Conservation (phyloP, 2,329 filamentous ascomycete genomes). For the Macrophomina pseudophaseolina region DNA sequence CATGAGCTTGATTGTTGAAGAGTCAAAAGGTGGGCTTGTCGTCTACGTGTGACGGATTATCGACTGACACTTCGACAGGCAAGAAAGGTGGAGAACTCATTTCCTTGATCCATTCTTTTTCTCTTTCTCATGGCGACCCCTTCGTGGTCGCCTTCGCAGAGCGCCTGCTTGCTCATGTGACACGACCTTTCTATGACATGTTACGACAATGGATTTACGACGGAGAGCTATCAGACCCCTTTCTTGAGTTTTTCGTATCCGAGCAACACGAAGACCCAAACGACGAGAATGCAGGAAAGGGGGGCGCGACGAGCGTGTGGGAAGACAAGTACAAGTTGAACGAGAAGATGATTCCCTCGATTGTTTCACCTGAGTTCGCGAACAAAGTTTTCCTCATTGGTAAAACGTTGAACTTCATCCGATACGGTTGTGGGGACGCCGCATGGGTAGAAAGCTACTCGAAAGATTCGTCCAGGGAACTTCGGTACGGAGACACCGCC, state of each 20-base stretch:
- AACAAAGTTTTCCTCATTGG: slow-evolving; percentile 97
- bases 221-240: slow-evolving; percentile 95
- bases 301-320: slow-evolving; percentile 87
- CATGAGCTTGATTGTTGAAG: slow-evolving; percentile 93
- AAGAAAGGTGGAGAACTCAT: slow-evolving; percentile 91
- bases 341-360: slow-evolving; percentile 85
- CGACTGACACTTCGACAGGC: slow-evolving; percentile 38
- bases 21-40: slow-evolving; percentile 71
- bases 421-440: slow-evolving; percentile 91
- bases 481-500: slow-evolving; percentile 90
- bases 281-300: slow-evolving; percentile 48
- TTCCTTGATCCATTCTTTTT: slow-evolving; percentile 90
- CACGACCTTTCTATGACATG: slow-evolving; percentile 95
- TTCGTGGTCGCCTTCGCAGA: slow-evolving; percentile 94
- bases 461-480: slow-evolving; percentile 87
- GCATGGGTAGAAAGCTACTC: slow-evolving; percentile 96
- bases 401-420: slow-evolving; percentile 97
- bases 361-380: slow-evolving; percentile 91
- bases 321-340: slow-evolving; percentile 94
- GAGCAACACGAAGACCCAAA: slow-evolving; percentile 69
- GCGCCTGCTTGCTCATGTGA: slow-evolving; percentile 82
- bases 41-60: too few relatives aligned
- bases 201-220: slow-evolving; percentile 97
- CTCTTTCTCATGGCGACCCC: slow-evolving; percentile 91
- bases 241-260: slow-evolving; percentile 91